Conservation (phyloP, 768 basidiomycete species). For the Saitozyma sp. region DNA sequence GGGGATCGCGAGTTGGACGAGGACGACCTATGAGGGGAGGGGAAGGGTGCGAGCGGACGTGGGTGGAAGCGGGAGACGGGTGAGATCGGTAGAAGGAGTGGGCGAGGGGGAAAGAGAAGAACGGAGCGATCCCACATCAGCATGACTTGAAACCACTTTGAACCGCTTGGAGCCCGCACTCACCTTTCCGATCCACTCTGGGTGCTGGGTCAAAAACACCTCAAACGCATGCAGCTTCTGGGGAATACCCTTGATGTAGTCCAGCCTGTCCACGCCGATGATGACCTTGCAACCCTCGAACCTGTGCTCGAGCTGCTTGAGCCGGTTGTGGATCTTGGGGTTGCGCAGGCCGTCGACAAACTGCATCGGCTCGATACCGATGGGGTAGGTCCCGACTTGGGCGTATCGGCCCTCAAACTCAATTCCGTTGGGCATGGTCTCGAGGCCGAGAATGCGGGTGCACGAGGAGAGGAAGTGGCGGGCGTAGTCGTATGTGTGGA, state of each 20-base stretch:
- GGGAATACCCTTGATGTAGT: constrained; percentile 99
- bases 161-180: constrained; percentile 17
- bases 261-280: constrained; percentile 95
- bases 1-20: constrained; percentile 95
- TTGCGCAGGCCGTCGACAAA: constrained; percentile 87
- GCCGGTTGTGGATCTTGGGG: constrained; percentile 74
- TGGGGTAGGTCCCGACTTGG: constrained; percentile 98
- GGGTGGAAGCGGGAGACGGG: too few relatives aligned
- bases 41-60: too few relatives aligned
- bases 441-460: constrained; percentile 89
- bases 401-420: constrained; percentile 93
- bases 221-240: constrained; percentile 97
- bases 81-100: too few relatives aligned
- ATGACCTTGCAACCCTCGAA: constrained; percentile 96
- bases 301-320: constrained; percentile 77
- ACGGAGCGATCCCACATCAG: too few relatives aligned
- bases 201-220: constrained; percentile 93
- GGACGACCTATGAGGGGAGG: constrained; percentile 66
- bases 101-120: too few relatives aligned
- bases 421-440: constrained; percentile 97
- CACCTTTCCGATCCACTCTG: constrained; percentile 98
- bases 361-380: constrained; percentile 92
- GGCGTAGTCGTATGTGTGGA: constrained; percentile 99
- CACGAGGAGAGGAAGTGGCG: constrained; percentile 98
- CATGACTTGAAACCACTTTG: too few relatives aligned